Base-by-base conservation (phyloP, 1,139 yeast genomes). In the Blastobotrys capitulatus region DNA sequence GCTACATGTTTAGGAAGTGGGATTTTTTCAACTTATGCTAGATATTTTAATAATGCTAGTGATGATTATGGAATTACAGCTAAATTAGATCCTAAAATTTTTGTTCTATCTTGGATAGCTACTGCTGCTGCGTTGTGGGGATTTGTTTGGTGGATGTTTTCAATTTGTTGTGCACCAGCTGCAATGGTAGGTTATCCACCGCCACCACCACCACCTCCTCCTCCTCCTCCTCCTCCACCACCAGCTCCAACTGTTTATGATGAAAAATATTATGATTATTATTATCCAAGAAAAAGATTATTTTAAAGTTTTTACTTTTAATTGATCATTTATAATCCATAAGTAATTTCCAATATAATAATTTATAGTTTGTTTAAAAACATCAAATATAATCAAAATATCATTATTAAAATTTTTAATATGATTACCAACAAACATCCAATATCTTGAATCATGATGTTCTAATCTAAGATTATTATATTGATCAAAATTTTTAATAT, bases 1-100 rank as follows among this genome's bases (percentile, higher is more conserved):
- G 72, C 78, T 4, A 64, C 72, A 0, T 80, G 67, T 20, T 64
- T 72, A 38, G 68, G 78, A 9, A 76, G 80, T 0, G 82, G 76
- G 42, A 62, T 70, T 44, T 75, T 60, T 60, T 45, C 54, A n/a
- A 62, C 66, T 26, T 62, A 74, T 50, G 55, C 62, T 36, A 61
- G 65, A 34, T 65, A 68, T 42, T 69, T 78, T 66, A 71, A 76
- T 55, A 58, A 71, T 27, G 58, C 60, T 12, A 55, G 58, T 6
- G 54, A 48, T 10, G 54, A 57, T 2, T 71, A 63, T 53, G 80
- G 80, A 15, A 66, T 75, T 38, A 51, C 52, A 7, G 78, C 78
- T 3, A 50, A 68, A 1, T 53, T 70, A 42, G 71, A 69, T 42
- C 60, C 62, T 25, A 59, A 64, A 25, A 71, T 70, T 44, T 66